Base-by-base conservation (phyloP, 148 eudicot genomes). In the Cornus controversa region DNA sequence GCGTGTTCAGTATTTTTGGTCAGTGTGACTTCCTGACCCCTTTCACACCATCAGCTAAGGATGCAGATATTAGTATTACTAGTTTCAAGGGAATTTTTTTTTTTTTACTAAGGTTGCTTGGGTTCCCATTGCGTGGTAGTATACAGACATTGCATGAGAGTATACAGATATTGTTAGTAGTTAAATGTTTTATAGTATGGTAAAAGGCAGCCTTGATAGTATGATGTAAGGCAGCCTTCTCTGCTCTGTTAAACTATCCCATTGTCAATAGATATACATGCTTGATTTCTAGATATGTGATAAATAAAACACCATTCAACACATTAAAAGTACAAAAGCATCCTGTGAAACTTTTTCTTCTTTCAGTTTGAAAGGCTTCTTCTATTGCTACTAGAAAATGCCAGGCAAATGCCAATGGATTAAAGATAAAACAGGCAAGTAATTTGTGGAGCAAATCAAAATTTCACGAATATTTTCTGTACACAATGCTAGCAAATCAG, bases 11-110 rank as follows among this genome's bases (percentile, higher is more conserved):
- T 80, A 77, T 74, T 80, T 80, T 82, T 70, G 84, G 83, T 81
- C 75, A 23, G 80, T 57, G 53, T 72, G 73, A 80, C 70, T 77
- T 77, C 71, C 77, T 70, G 85, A 78, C 89, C 85, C 76, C 75
- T 68, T 70, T 65, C 60, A 40, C 65, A 60, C 79, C 75, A 24
- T n/a, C 54, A 70, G 66, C 27, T 36, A 66, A 79, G 36, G 64
- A 72, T 72, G 54, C 58, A 78, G 28, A 71, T 66, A 65, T 47
- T 62, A 31, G 80, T 42, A 80, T 67, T 66, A 36, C 54, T 37
- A 26, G 40, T 66, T 24, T 67, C 24, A n/a, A 3, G 47, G 20
- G 28, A 54, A 69, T 70, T 66, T 7, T 76, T 50, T 58, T 57
- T 23, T 50, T 60, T 57, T 24, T 50, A 14, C 8, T 36, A 70